These are phyloP conservation scores for Draba incana DNA, from an alignment of 345 rosid genomes.

Conservation along the genomic window DNA sequence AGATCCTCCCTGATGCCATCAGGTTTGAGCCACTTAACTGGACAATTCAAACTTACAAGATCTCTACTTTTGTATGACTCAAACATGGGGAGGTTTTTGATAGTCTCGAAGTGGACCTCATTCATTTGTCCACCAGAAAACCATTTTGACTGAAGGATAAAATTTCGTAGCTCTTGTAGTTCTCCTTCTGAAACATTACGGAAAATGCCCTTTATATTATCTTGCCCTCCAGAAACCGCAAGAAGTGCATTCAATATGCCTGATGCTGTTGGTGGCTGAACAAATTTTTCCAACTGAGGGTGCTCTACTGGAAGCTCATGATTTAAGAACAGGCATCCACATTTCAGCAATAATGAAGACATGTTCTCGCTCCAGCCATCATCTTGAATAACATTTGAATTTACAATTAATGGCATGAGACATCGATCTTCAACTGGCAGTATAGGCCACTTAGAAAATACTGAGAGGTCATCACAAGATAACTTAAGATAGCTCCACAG, in stretches of 20 bases:
- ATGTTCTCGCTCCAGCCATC: slow-evolving; percentile 98
- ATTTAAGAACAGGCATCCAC: slow-evolving; percentile 83
- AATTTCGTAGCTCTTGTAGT: slow-evolving; percentile 83
- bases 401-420: slow-evolving; percentile 71
- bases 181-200: slow-evolving; percentile 73
- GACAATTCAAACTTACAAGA: slow-evolving; percentile 66
- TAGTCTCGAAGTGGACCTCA: slow-evolving; percentile 59
- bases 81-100: slow-evolving; percentile 81
- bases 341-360: slow-evolving; percentile 79
- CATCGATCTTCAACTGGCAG: slow-evolving; percentile 73
- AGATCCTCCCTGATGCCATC: slow-evolving; percentile 74
- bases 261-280: slow-evolving; percentile 82
- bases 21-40: slow-evolving; percentile 86
- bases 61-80: slow-evolving; percentile 79
- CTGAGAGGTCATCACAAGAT: slow-evolving; percentile 78
- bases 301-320: slow-evolving; percentile 69
- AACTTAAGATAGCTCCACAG: slow-evolving; percentile 80
- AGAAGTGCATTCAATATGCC: slow-evolving; percentile 82
- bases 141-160: slow-evolving; percentile 96
- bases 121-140: slow-evolving; percentile 71
- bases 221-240: slow-evolving; percentile 67
- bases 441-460: slow-evolving; percentile 95
- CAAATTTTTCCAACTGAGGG: slow-evolving; percentile 77
- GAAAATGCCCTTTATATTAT: slow-evolving; percentile 63
- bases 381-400: slow-evolving; percentile 71